A percentile compares a stretch with the other conserved stretches of the same genome.
These are phyloP conservation scores for Buxus sempervirens DNA, from an alignment of 164 flowering plant species.

Conservation along the genomic window DNA sequence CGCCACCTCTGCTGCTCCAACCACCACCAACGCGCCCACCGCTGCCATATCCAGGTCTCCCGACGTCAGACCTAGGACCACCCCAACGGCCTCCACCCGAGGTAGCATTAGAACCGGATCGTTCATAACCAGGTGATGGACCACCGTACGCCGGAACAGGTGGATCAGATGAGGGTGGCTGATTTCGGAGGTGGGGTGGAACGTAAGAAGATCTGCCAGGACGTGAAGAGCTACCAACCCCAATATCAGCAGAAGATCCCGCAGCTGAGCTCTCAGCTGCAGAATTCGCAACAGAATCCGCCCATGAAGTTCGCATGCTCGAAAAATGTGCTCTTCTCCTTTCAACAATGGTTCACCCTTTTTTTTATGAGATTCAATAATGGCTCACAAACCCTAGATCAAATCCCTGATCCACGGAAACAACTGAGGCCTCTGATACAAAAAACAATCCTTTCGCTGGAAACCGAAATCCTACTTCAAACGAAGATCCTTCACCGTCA, in stretches of 20 bases:
- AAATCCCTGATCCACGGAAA: neutral
- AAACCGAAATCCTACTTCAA: neutral
- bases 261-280: slow-evolving; percentile 48
- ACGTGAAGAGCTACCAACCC: slow-evolving; percentile 21
- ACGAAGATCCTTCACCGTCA: neutral
- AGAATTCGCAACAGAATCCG: slow-evolving; percentile 54
- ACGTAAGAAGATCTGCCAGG: slow-evolving; percentile 53
- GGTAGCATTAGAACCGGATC: slow-evolving; percentile 23
- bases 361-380: too few species aligned
- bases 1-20: slow-evolving; percentile 41
- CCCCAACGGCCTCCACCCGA: slow-evolving; percentile 19
- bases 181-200: slow-evolving; percentile 78
- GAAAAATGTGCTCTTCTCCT: neutral
- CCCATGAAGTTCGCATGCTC: slow-evolving; percentile 57
- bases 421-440: neutral
- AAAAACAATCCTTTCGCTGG: neutral
- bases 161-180: slow-evolving; percentile 40
- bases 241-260: slow-evolving; percentile 31
- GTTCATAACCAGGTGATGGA: slow-evolving; percentile 18
- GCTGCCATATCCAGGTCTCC: slow-evolving; percentile 24
- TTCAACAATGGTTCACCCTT: neutral
- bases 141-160: slow-evolving; percentile 18
- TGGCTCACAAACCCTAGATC: neutral
- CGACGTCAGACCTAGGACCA: slow-evolving; percentile 20
- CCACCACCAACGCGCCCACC: slow-evolving; percentile 40